phyloP scores from a whole-genome alignment of 768 basidiomycete species.

The Xerocomus spinulosus region DNA sequence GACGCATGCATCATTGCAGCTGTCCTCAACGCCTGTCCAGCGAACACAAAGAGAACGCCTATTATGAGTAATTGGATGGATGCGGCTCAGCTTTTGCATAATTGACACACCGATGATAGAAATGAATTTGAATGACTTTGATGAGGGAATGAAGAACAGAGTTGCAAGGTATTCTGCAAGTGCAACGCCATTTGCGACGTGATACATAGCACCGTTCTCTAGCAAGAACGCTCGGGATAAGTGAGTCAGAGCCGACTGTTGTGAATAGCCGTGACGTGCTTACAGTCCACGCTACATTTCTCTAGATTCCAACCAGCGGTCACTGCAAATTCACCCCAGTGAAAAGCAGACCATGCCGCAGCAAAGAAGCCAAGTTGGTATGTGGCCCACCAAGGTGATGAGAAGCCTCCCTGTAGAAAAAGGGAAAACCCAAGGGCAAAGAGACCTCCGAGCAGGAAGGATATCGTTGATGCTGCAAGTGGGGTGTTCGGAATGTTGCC shows the following conservation, averaged over 20 bases:
- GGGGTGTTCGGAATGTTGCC: constrained; percentile 88
- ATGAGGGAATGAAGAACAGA: constrained; percentile 59
- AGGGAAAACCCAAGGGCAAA: constrained; percentile 57
- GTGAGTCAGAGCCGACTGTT: constrained; percentile 1
- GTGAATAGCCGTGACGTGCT: constrained; percentile 31
- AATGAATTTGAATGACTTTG: constrained; percentile 57
- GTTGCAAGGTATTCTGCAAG: constrained; percentile 75
- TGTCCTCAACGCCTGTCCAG: constrained; percentile 79
- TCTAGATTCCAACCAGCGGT: constrained; percentile 94
- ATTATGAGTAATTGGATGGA: constrained; percentile 1
- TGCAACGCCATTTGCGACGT: constrained; percentile 75
- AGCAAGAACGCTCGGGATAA: constrained; percentile 74
- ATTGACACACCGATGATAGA: constrained; percentile 50
- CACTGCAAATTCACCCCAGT: constrained; percentile 91
- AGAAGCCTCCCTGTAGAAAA: constrained; percentile 45
- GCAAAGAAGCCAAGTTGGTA: constrained; percentile 81
- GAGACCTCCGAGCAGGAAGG: constrained; percentile 77
- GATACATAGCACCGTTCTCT: constrained; percentile 85
- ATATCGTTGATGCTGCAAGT: constrained; percentile 67
- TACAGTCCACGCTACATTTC: constrained; percentile 91
- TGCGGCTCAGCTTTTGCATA: not conserved
- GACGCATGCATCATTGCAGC: constrained; percentile 96
- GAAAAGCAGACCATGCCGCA: constrained; percentile 81
- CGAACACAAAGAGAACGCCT: constrained; percentile 63
- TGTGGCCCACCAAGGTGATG: constrained; percentile 55